Base-by-base conservation (phyloP, 2,329 filamentous ascomycete species). In the Penicillium polonicum region DNA sequence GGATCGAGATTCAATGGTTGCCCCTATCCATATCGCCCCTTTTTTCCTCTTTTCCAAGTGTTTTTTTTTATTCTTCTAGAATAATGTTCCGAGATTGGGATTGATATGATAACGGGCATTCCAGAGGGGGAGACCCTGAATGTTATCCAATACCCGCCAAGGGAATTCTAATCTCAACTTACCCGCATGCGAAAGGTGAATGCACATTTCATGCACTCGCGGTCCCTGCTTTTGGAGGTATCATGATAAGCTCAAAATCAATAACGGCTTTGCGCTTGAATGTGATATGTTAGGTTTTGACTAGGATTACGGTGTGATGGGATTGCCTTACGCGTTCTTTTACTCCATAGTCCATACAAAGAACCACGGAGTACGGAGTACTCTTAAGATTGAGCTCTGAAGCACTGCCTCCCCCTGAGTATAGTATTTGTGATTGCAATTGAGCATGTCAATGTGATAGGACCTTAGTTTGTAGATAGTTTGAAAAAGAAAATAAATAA, bases 211-310 rank as follows among this genome's bases (percentile, higher is more conserved):
- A 49, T 50, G 42, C 42, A 49, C 35, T 51, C n/a, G 25, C 38
- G 21, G 49, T 53, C 49, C 49, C 55, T 57, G 55, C 55, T 53
- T 57, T 53, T 39, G 12, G 48, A 50, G 48, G 41, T 25, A 54
- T 53, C 52, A 51, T 39, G 62, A 65, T 65, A 65, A 61, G 60
- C 54, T 48, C 31, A 36, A 51, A 50, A 21, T 55, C 58, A 57
- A 64, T 63, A 55, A 64, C 58, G 56, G 50, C 21, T 43, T 39
- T 48, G 6, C 46, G 10, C 41, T 39, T 39, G 21, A 48, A 55
- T 62, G 63, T 65, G 64, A 66, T 65, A 55, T 60, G 61, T 63
- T 65, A 54, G 45, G 57, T 64, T 60, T 59, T 62, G 41, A 51
- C 49, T 39, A 57, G 54, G 58, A 23, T 36, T 55, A 35, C 43